Evolutionary conservation across 805 yeast genomes (phyloP), one percentile per base, ranked within the genome.

Genomic region (Saccharomycopsis microspora): DNA sequence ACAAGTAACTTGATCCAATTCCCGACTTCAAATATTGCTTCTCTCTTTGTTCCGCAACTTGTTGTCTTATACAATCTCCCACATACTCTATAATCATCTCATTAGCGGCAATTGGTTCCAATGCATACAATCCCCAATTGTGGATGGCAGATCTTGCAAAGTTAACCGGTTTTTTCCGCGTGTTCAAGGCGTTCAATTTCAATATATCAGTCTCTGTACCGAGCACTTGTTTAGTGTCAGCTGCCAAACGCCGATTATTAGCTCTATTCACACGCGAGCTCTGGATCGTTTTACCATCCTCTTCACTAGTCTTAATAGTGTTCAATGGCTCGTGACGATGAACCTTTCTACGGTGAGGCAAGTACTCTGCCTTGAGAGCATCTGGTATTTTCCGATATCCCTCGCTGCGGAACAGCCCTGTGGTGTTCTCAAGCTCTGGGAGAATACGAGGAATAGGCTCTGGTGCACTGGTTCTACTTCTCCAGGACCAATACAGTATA

Each of bases 51-150:
- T 93, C 98, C 1, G 97, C 95, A 39, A 89, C 90, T 49, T 86
- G 96, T 58, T 87, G 96, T 47, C 97, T 71, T 32, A 93, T 80
- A 47, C 94, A 74, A 56, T 93, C 97, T 32, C 99, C 99, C 4
- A 93, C 97, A 58, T 93, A 93, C 64, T 93, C 99, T 50, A 93
- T 90, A 58, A 93, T 88, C 96, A 93, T 90, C 63, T 93, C 98
- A 55, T 80, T 84, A 0, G 93, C 94, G n/a, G 87, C 85, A 59
- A 93, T 93, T 1, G 95, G 95, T 58, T 93, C 97, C 58, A 85
- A 67, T 0, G 99, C 98, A 64, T 88, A 93, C 38, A 93, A 67
- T 0, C 99, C 99, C 98, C 98, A 93, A 59, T 90, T 87, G 63
- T 93, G 98, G 58, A 93, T 93, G 0, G 97, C 95, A 2, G 97